These are phyloP conservation scores for Aspergillus coremiiformis DNA, from an alignment of 495 filamentous ascomycete genomes.

Conservation along the genomic window DNA sequence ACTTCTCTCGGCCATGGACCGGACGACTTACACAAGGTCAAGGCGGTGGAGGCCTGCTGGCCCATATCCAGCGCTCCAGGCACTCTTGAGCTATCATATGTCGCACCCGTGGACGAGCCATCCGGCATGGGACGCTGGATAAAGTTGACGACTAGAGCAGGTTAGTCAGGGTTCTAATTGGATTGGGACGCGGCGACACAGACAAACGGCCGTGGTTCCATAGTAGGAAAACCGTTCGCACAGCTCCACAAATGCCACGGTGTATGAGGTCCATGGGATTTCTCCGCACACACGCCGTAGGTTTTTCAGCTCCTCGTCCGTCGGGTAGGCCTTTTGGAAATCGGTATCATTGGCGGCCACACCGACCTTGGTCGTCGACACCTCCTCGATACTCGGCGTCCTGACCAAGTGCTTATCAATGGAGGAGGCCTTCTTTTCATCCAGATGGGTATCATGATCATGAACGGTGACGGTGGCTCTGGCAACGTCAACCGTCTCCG, in stretches of 20 bases:
- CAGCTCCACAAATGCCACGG: constrained; percentile 67
- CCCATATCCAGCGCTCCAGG: constrained; percentile 60
- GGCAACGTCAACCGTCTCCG: constrained; percentile 24
- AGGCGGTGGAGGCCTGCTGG: constrained; percentile 55
- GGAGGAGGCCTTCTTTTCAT: constrained; percentile 9
- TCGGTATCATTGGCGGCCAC: constrained; percentile 9
- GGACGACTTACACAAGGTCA: constrained; percentile 42
- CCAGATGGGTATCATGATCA: constrained; percentile 17
- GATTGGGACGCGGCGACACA: constrained; percentile 10
- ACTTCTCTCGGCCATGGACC: not conserved
- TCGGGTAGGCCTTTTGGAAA: constrained; percentile 37
- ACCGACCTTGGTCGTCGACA: constrained; percentile 10
- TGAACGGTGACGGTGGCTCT: constrained; percentile 20
- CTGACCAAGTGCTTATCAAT: constrained; percentile 5
- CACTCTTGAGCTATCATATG: constrained; percentile 35
- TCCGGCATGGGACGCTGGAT: constrained; percentile 57
- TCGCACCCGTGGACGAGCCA: constrained; percentile 54
- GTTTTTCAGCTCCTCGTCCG: constrained; percentile 49
- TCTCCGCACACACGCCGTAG: constrained; percentile 58
- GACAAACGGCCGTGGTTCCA: constrained; percentile 66
- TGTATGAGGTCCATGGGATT: constrained; percentile 58
- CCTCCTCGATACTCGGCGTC: constrained; percentile 10
- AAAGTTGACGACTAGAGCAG: constrained; percentile 49
- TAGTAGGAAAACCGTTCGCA: constrained; percentile 78
- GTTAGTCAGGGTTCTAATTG: not conserved